Evolutionary conservation across 306 rosid species (phyloP).

Genomic region (Spatholobus suberectus): DNA sequence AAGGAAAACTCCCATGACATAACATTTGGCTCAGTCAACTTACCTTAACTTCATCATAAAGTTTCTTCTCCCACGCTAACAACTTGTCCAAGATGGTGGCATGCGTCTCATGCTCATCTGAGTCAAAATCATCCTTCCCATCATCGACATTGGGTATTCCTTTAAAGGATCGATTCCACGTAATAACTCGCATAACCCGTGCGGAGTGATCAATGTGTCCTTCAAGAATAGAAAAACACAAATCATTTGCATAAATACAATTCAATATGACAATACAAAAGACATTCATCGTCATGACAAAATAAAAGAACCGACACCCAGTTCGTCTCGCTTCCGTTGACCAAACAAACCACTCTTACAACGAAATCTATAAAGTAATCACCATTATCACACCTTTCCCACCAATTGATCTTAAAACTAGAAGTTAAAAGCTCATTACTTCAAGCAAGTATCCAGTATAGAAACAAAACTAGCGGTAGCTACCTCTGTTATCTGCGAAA

Average conservation of each 20-base stretch:
- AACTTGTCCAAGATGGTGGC: constrained; percentile 92
- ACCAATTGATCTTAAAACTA: background rate
- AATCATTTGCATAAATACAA: background rate
- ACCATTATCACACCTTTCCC: background rate
- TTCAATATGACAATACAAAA: constrained; percentile 3
- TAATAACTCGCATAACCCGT: constrained; percentile 89
- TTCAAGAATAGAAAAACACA: constrained; percentile 35
- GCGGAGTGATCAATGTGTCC: constrained; percentile 98
- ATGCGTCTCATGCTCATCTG: constrained; percentile 89
- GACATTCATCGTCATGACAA: background rate
- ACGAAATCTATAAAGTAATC: constrained; percentile 18
- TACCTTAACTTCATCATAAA: constrained; percentile 97
- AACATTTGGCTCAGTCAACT: background rate
- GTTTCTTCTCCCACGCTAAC: constrained; percentile 98
- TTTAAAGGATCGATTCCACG: constrained; percentile 92
- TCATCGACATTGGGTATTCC: constrained; percentile 62
- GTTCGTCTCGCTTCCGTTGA: background rate
- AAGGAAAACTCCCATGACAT: background rate
- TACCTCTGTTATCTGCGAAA: constrained; percentile 96
- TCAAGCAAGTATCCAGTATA: constrained; percentile 9
- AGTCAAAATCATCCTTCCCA: constrained; percentile 77
- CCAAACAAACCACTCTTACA: background rate
- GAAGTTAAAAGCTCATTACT: background rate
- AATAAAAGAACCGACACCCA: background rate
- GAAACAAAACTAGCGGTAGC: background rate